These are phyloP conservation scores for Geotrichum klebahnii DNA, from an alignment of 1,139 yeast species.

Conservation along the genomic window DNA sequence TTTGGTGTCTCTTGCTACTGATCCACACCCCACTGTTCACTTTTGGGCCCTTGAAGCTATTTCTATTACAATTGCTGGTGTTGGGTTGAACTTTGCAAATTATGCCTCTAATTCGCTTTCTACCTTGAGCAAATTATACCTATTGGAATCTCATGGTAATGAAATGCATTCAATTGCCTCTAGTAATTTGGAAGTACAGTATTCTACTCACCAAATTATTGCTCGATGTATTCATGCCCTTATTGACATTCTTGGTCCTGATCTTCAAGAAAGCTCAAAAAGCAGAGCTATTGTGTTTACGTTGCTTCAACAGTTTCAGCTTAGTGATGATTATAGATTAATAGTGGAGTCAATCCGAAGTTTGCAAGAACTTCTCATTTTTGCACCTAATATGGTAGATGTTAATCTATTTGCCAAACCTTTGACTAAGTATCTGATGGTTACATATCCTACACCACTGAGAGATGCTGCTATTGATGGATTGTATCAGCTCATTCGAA, in stretches of 20 bases:
- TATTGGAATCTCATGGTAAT: slow-evolving; percentile 54
- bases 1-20: slow-evolving; percentile 57
- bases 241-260: slow-evolving; percentile 52
- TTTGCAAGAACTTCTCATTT: slow-evolving; percentile 33
- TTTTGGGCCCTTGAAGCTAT: slow-evolving; percentile 65
- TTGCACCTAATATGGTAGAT: slow-evolving; percentile 35
- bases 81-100: slow-evolving; percentile 49
- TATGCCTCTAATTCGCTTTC: slow-evolving; percentile 47
- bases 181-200: slow-evolving; percentile 47
- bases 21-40: slow-evolving; percentile 83
- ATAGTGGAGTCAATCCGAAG: slow-evolving; percentile 33
- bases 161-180: slow-evolving; percentile 45
- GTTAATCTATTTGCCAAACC: slow-evolving; percentile 28
- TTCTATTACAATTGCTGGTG: slow-evolving; percentile 50
- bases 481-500: slow-evolving; percentile 38
- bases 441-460: slow-evolving; percentile 26
- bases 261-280: slow-evolving; percentile 38
- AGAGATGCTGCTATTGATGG: slow-evolving; percentile 39
- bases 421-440: slow-evolving; percentile 33
- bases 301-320: slow-evolving; percentile 36
- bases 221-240: slow-evolving; percentile 44
- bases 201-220: slow-evolving; percentile 42
- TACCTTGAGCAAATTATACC: slow-evolving; percentile 46
- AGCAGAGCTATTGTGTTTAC: slow-evolving; percentile 27
- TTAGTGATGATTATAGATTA: slow-evolving; percentile 33